These are phyloP conservation scores for Cenchrus fungigraminus DNA, from an alignment of 176 grass and related monocot genomes.

Conservation along the genomic window DNA sequence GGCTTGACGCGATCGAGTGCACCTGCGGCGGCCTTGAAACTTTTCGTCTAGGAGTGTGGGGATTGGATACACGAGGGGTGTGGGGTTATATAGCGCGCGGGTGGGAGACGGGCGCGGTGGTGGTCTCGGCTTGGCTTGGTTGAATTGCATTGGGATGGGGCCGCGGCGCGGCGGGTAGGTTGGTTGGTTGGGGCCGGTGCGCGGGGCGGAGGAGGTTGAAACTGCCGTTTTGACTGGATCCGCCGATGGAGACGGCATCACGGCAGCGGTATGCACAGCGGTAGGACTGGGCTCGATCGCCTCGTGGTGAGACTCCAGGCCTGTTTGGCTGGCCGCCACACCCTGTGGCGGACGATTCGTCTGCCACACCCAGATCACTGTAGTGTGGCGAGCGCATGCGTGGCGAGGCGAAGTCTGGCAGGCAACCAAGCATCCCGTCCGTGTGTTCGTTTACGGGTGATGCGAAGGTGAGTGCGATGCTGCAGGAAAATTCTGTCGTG, in stretches of 20 bases:
- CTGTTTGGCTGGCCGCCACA: too few species aligned
- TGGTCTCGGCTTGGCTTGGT: background rate
- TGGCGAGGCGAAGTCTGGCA: too few species aligned
- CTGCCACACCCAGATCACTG: too few species aligned
- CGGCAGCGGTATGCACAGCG: background rate
- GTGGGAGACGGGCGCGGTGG: background rate
- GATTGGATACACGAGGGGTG: background rate
- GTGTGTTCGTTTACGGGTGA: background rate
- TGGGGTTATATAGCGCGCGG: constrained; percentile 7
- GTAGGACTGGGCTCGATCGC: too few species aligned
- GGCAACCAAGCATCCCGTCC: too few species aligned
- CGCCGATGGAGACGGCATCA: background rate
- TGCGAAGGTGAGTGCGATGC: background rate
- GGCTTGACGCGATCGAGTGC: background rate
- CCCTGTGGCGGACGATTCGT: too few species aligned
- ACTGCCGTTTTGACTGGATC: constrained; percentile 29
- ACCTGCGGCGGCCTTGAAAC: background rate
- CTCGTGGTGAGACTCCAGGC: background rate
- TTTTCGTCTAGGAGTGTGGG: background rate
- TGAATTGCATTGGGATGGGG: too few species aligned
- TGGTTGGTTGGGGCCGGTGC: background rate
- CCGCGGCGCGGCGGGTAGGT: background rate
- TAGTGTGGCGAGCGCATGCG: too few species aligned
- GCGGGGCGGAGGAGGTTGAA: background rate
- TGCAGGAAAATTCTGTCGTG: background rate